These are phyloP conservation scores for Daldinia sp. DNA, from an alignment of 2,329 filamentous ascomycete species.

Conservation along the genomic window DNA sequence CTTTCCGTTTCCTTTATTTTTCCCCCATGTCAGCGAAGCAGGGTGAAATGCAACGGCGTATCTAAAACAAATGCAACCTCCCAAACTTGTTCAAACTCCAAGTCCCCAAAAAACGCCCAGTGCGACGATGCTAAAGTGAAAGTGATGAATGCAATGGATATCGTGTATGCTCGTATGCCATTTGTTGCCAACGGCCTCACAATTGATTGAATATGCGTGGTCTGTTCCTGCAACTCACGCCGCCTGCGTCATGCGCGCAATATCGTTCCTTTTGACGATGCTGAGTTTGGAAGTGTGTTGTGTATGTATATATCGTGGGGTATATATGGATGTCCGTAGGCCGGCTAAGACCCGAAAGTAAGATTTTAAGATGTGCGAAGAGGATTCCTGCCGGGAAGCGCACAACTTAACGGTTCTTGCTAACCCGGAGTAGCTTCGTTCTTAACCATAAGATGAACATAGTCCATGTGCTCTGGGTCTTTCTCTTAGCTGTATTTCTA, in stretches of 20 bases:
- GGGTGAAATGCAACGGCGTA: slow-evolving; percentile 16
- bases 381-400: not conserved
- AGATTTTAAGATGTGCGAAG: slow-evolving; percentile 1
- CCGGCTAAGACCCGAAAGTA: slow-evolving; percentile 3
- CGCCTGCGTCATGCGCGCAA: slow-evolving; percentile 13
- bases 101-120: slow-evolving; percentile 32
- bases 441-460: slow-evolving; percentile 73
- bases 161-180: slow-evolving; percentile 37
- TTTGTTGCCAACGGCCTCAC: slow-evolving; percentile 18
- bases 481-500: slow-evolving; percentile 66
- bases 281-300: not conserved
- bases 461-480: slow-evolving; percentile 72
- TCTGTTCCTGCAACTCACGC: slow-evolving; percentile 15
- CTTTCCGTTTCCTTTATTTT: slow-evolving; percentile 12
- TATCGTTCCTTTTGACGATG: slow-evolving; percentile 9
- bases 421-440: slow-evolving; percentile 64
- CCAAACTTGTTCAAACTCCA: slow-evolving; percentile 32
- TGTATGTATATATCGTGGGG: slow-evolving; percentile 12
- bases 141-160: slow-evolving; percentile 42
- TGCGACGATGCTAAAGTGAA: slow-evolving; percentile 33
- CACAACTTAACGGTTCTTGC: slow-evolving; percentile 42
- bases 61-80: slow-evolving; percentile 30
- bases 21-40: slow-evolving; percentile 5
- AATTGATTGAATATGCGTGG: slow-evolving; percentile 4
- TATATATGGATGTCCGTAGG: slow-evolving; percentile 23